These are phyloP conservation scores for Ramaria sp. DNA, from an alignment of 768 basidiomycete species.

Conservation along the genomic window DNA sequence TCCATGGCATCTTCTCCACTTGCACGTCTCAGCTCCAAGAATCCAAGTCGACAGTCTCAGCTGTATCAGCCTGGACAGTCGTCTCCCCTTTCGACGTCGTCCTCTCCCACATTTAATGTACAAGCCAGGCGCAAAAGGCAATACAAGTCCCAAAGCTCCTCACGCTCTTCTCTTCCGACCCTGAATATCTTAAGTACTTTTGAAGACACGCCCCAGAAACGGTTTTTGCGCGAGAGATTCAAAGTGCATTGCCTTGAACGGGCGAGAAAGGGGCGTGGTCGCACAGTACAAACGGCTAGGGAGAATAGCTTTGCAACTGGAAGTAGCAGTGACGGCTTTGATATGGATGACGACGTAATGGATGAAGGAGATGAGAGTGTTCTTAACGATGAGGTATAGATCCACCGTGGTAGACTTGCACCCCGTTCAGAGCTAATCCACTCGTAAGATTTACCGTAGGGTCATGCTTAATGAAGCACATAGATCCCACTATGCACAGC, in stretches of 20 bases:
- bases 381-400: slow-evolving; percentile 52
- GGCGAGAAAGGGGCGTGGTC: slow-evolving; percentile 43
- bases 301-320: slow-evolving; percentile 23
- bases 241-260: slow-evolving; percentile 53
- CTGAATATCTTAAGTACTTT: not conserved
- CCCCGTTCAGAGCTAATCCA: not conserved
- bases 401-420: not conserved
- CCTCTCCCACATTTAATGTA: not conserved
- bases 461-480: slow-evolving; percentile 47
- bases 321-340: slow-evolving; percentile 40
- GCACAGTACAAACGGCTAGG: slow-evolving; percentile 28
- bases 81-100: not conserved
- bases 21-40: not conserved
- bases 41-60: not conserved
- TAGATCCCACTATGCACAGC: slow-evolving; percentile 42
- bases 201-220: slow-evolving; percentile 37
- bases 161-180: not conserved
- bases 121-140: not conserved
- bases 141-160: slow-evolving; percentile 5
- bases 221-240: slow-evolving; percentile 49
- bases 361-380: slow-evolving; percentile 35
- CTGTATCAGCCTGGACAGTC: not conserved
- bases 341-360: slow-evolving; percentile 34
- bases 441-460: slow-evolving; percentile 48
- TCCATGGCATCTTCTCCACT: slow-evolving; percentile 2